Evolutionary conservation across 805 yeast species (phyloP), one percentile per base, ranked within the genome.

Genomic region (Hanseniaspora clermontiae): DNA sequence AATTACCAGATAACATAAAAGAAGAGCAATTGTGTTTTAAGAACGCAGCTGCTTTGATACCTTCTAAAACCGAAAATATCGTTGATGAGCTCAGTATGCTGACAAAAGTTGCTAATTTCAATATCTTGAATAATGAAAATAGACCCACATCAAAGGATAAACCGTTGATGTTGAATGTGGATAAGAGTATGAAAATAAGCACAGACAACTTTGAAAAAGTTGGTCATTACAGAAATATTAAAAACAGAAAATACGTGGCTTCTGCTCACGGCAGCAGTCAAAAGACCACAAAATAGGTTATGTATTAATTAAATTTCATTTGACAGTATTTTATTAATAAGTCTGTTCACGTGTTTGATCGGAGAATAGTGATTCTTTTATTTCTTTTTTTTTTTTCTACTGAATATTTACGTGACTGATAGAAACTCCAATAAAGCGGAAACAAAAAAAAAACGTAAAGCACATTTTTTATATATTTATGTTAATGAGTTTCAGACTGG

Each of bases 161-260:
- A 32, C 57, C 57, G 2, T 39, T 46, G 6, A 5, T 53, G 2
- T 17, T 53, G 34, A 53, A 53, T 39, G 51, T 46, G 3, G 43
- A 46, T 32, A 53, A 46, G n/a, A 53, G 57, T 12, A 53, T 53
- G 40, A 53, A 53, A 14, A 53, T 53, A 29, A 46, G 51, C 10
- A 12, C 57, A 3, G 57, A 53, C 1, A 46, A 53, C 11, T 53
- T 53, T 46, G 57, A 53, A 32, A 53, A 46, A 19, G 51, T 53
- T 12, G 43, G 36, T 24, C 51, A 53, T 24, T 53, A 43, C 40
- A 32, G 40, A 39, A 20, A 53, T n/a, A 17, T 32, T 5, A 53
- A 53, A 12, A 53, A 53, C 31, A 17, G 57, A 39, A 53, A 53
- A n/a, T 53, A 53, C 15, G 47, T 53, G 5, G 57, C 50, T 2